These are phyloP conservation scores for Kitagawia praeruptora DNA, from an alignment of 129 eudicot genomes.

Conservation along the genomic window DNA sequence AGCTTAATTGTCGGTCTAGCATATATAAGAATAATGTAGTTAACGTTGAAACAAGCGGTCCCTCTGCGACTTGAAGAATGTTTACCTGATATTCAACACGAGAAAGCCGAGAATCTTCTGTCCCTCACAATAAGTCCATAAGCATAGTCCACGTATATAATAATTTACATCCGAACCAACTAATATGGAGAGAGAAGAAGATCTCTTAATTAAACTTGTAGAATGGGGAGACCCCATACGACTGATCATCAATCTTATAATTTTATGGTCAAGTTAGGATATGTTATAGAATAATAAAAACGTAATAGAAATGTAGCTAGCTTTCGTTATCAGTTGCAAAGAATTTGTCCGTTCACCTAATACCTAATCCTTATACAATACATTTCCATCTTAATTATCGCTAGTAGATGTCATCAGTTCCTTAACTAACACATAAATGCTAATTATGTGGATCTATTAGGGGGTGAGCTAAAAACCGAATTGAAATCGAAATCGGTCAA, in stretches of 20 bases:
- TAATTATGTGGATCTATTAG: not conserved
- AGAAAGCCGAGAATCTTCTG: not conserved
- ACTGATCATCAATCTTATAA: not conserved
- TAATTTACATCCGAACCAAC: not conserved
- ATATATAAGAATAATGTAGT: not conserved
- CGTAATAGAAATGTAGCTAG: not conserved
- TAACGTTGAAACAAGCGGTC: not conserved
- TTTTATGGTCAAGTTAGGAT: not conserved
- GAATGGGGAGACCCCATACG: not conserved
- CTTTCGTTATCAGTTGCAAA: not conserved
- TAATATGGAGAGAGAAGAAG: not conserved
- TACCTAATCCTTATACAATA: not conserved
- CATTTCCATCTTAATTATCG: not conserved
- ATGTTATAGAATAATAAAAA: not conserved
- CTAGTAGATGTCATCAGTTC: not conserved
- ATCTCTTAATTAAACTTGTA: not conserved
- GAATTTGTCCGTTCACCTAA: not conserved
- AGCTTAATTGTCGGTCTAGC: not conserved
- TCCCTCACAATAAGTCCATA: not conserved
- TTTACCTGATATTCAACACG: not conserved
- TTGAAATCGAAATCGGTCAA: too few relatives aligned
- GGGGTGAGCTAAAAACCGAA: too few relatives aligned
- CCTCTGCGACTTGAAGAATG: conserved; percentile 3
- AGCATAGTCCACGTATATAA: not conserved
- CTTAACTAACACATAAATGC: not conserved